Percentiles rank a stretch among this genome's conserved stretches.
Conservation (phyloP, 2,329 filamentous ascomycete species). For the Daldinia sp. region DNA sequence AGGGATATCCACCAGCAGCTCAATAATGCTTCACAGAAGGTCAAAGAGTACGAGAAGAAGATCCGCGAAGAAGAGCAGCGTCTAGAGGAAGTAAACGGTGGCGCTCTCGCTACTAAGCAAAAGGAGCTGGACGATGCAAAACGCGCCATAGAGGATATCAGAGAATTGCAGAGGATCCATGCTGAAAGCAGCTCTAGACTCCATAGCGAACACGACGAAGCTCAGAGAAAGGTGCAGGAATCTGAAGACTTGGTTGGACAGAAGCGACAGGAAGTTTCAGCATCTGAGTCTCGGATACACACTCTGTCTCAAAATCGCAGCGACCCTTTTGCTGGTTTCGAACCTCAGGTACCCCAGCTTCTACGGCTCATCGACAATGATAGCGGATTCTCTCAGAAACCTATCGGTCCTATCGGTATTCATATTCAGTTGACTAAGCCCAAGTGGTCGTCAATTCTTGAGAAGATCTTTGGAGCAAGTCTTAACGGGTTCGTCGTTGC, state of each 20-base stretch:
- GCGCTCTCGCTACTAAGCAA: constrained; percentile 72
- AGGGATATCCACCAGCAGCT: constrained; percentile 72
- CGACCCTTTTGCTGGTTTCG: constrained; percentile 73
- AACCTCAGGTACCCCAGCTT: constrained; percentile 71
- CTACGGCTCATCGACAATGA: constrained; percentile 78
- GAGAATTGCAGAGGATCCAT: constrained; percentile 46
- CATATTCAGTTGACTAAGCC: constrained; percentile 82
- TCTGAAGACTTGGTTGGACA: constrained; percentile 50
- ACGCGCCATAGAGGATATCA: constrained; percentile 60
- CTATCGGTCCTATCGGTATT: constrained; percentile 85
- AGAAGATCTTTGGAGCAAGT: constrained; percentile 76
- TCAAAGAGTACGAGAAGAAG: constrained; percentile 59
- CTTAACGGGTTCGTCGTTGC: constrained; percentile 86
- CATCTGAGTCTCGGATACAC: constrained; percentile 63
- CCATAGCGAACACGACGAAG: constrained; percentile 49
- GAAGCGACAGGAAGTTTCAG: constrained; percentile 67
- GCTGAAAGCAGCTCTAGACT: constrained; percentile 45
- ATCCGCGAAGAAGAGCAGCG: constrained; percentile 69
- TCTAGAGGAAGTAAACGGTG: constrained; percentile 76
- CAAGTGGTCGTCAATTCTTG: constrained; percentile 85
- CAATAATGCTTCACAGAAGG: constrained; percentile 63
- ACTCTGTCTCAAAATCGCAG: constrained; percentile 68
- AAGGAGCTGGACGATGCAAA: constrained; percentile 71
- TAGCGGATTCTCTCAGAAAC: constrained; percentile 73
- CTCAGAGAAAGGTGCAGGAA: constrained; percentile 47